A percentile compares a stretch with the other conserved stretches of the same genome.
These are phyloP conservation scores for Sarcodon aspratus DNA, from an alignment of 768 basidiomycete species.

Conservation along the genomic window DNA sequence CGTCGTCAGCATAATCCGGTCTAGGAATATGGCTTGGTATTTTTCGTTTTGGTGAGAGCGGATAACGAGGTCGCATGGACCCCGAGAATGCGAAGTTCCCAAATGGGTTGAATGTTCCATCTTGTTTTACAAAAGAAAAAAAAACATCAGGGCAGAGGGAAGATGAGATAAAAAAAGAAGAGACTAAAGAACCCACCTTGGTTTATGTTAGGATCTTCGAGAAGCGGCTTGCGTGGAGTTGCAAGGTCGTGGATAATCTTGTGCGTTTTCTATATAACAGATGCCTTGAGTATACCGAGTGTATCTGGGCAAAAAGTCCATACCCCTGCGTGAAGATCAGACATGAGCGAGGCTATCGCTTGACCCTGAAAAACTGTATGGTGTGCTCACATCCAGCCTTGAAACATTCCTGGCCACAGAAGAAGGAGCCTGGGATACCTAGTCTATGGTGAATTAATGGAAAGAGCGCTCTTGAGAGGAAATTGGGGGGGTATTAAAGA, in stretches of 20 bases:
- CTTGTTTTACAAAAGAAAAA: constrained; percentile 21
- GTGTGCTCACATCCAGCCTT: constrained; percentile 75
- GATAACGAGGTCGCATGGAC: constrained; percentile 70
- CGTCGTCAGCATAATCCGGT: constrained; percentile 80
- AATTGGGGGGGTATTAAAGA: not conserved
- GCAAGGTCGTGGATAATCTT: constrained; percentile 66
- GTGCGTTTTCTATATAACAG: constrained; percentile 57
- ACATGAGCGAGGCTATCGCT: not conserved
- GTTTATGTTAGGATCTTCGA: constrained; percentile 15
- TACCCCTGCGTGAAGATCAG: constrained; percentile 13
- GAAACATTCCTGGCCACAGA: constrained; percentile 95
- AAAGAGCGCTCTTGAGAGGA: constrained; percentile 6
- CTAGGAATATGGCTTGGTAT: constrained; percentile 77
- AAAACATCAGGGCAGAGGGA: not conserved
- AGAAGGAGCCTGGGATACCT: constrained; percentile 76
- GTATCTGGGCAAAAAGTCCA: constrained; percentile 4
- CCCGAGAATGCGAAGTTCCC: constrained; percentile 73
- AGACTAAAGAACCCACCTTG: constrained; percentile 10
- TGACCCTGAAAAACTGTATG: not conserved
- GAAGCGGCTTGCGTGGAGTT: constrained; percentile 16
- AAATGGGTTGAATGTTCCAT: constrained; percentile 75
- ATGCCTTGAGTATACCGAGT: not conserved
- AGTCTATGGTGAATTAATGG: constrained; percentile 33
- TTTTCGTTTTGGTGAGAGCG: constrained; percentile 64
- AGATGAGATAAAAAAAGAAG: not conserved